These are phyloP conservation scores for Penicillium soppii DNA, from an alignment of 495 filamentous ascomycete genomes.

Conservation along the genomic window DNA sequence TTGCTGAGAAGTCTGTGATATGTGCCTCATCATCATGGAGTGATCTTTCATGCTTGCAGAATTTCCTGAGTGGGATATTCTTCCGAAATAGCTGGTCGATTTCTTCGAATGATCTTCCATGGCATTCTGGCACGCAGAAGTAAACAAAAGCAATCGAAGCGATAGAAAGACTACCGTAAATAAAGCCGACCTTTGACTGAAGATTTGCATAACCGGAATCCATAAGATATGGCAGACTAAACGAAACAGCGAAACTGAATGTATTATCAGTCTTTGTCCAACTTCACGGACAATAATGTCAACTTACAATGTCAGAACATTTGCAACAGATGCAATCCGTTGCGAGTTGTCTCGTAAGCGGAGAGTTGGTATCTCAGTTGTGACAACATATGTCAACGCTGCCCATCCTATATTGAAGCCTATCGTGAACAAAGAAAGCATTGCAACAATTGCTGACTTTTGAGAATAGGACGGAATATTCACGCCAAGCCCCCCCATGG, in stretches of 20 bases:
- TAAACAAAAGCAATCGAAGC: conserved; percentile 14
- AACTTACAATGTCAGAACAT: conserved; percentile 21
- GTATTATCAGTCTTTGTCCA: background rate
- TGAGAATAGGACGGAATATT: conserved; percentile 9
- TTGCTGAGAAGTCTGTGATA: background rate
- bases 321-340: conserved; percentile 20
- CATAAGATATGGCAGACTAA: conserved; percentile 19
- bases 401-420: conserved; percentile 25
- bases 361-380: conserved; percentile 19
- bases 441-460: conserved; percentile 21
- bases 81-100: conserved; percentile 10
- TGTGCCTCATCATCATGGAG: background rate
- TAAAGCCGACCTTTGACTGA: conserved; percentile 22
- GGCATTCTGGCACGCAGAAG: conserved; percentile 17
- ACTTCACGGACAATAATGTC: background rate
- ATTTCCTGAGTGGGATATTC: background rate
- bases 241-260: conserved; percentile 23
- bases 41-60: background rate
- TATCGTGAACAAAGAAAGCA: conserved; percentile 19
- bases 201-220: conserved; percentile 20
- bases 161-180: conserved; percentile 21
- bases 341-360: conserved; percentile 21
- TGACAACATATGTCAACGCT: conserved; percentile 18
- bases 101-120: conserved; percentile 12
- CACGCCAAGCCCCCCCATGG: conserved; percentile 22